phyloP scores from a whole-genome alignment of 805 yeast genomes.

The Maudiozyma pseudohumilis region DNA sequence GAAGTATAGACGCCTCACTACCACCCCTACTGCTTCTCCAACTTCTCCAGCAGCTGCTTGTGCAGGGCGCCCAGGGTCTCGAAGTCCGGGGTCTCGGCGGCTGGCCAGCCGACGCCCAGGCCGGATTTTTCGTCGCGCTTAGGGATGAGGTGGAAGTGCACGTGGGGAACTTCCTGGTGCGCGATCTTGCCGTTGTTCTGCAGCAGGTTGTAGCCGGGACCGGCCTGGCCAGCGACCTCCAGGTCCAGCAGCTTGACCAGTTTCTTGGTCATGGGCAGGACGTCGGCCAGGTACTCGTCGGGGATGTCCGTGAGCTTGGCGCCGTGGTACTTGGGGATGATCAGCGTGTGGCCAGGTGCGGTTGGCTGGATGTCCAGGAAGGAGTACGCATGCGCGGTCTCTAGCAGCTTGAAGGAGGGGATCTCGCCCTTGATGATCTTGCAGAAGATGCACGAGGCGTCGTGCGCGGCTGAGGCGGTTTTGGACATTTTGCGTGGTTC shows the following conservation, averaged over 20 bases:
- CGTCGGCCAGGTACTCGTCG: conserved; percentile 78
- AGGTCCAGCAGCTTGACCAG: conserved; percentile 64
- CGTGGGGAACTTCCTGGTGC: conserved; percentile 92
- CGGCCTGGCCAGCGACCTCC: conserved; percentile 49
- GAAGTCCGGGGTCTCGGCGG: conserved; percentile 66
- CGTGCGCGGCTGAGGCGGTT: conserved; percentile 20
- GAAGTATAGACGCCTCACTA: no score
- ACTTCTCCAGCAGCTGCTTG: conserved; percentile 42
- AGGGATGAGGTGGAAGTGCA: conserved; percentile 94
- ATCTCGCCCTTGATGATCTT: conserved; percentile 92
- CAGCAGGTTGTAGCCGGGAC: conserved; percentile 68
- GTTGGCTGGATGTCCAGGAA: conserved; percentile 93
- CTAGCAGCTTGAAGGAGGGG: conserved; percentile 84
- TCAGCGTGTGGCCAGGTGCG: conserved; percentile 75
- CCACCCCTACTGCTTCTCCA: no score
- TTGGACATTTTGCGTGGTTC: conserved; percentile 12
- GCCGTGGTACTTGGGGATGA: conserved; percentile 91
- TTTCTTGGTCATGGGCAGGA: conserved; percentile 82
- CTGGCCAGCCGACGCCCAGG: conserved; percentile 91
- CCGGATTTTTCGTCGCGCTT: conserved; percentile 69
- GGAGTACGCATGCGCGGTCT: conserved; percentile 71
- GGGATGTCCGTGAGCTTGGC: conserved; percentile 88
- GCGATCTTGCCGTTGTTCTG: conserved; percentile 95
- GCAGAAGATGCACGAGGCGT: conserved; percentile 79
- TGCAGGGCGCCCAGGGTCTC: conserved; percentile 61